phyloP scores from a whole-genome alignment of 495 filamentous ascomycete species.

The Amorphotheca resinae region DNA sequence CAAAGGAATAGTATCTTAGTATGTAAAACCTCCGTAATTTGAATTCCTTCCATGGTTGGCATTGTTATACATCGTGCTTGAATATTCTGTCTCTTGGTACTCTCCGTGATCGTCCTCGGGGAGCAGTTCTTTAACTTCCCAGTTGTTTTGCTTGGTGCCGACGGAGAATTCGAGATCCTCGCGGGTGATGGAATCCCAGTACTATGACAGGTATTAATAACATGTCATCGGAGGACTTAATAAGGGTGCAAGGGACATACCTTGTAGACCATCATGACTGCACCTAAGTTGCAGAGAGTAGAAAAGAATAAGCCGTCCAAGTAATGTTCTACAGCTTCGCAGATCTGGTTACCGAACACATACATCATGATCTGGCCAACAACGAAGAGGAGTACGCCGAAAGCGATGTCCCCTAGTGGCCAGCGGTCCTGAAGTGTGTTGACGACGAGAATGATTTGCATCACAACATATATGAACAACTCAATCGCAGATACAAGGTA shows the following conservation, averaged over 20 bases:
- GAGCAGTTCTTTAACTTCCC: constrained; percentile 93
- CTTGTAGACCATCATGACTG: constrained; percentile 99
- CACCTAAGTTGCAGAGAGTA: constrained; percentile 84
- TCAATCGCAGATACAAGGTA: constrained; percentile 86
- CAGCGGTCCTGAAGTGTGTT: constrained; percentile 91
- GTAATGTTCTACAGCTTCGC: constrained; percentile 78
- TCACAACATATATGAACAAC: constrained; percentile 71
- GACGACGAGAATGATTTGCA: constrained; percentile 78
- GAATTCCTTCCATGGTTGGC: constrained; percentile 10
- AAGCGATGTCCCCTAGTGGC: constrained; percentile 88
- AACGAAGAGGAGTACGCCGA: constrained; percentile 85
- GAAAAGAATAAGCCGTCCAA: constrained; percentile 92
- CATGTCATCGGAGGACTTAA: constrained; percentile 1
- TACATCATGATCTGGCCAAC: constrained; percentile 90
- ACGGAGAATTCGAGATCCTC: constrained; percentile 98
- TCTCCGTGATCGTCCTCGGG: constrained; percentile 81
- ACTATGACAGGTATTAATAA: constrained; percentile 36
- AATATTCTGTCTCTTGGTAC: constrained; percentile 28
- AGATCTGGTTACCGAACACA: constrained; percentile 75
- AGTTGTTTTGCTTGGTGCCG: constrained; percentile 86
- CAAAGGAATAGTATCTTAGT: constrained; percentile 3
- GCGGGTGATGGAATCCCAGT: constrained; percentile 98
- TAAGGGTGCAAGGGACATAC: constrained; percentile 31
- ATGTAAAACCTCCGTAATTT: constrained; percentile 22
- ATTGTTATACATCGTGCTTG: constrained; percentile 6